Evolutionary conservation across 202 grass and related monocot species (phyloP), one percentile per base, ranked within the genome.

Genomic region (Cymbopogon flexuosus): DNA sequence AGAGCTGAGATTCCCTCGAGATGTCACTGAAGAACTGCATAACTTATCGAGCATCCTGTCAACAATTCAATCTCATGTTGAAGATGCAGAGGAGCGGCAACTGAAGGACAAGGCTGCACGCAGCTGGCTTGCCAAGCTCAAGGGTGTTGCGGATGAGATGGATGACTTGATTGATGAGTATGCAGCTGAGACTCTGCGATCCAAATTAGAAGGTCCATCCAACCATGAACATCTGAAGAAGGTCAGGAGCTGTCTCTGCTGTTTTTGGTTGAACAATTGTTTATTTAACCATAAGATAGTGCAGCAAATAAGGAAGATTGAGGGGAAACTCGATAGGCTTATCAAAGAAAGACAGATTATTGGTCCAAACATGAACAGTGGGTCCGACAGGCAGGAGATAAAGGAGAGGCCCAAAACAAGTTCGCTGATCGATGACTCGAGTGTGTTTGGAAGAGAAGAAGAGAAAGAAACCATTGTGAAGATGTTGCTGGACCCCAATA

Each of bases 41-140:
- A 91, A 58, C 23, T 65, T 97, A 30, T 82, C 86, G 5, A 81
- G 79, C 79, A 91, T 52, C 18, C 45, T 91, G 73, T 89, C 72
- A 1, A 83, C 36, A 14, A 79, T 97, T 71, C 84, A 85, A 81
- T 82, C 68, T 43, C 75, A 89, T 75, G 81, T 97, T 31, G 93
- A 97, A 89, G 93, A 97, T 91, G 90, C 88, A 1, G 86, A 93
- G 68, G 90, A 91, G 58, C 67, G 39, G 70, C 93, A 93, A 66
- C 31, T 93, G 14, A 91, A 79, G 52, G 90, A 97, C 77, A 91
- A 81, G 36, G 59, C 46, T 5, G 75, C 91, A 34, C 79, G 72
- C 35, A 66, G 29, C 23, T 97, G 93, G 93, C 93, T 97, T 65
- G 78, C 71, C 11, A 89, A 87, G 75, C 82, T 90, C 73, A 97